Evolutionary conservation across 108 stramenopile genomes (phyloP), one percentile per base, ranked within the genome.

Genomic region (Mediolabrus comicus): DNA sequence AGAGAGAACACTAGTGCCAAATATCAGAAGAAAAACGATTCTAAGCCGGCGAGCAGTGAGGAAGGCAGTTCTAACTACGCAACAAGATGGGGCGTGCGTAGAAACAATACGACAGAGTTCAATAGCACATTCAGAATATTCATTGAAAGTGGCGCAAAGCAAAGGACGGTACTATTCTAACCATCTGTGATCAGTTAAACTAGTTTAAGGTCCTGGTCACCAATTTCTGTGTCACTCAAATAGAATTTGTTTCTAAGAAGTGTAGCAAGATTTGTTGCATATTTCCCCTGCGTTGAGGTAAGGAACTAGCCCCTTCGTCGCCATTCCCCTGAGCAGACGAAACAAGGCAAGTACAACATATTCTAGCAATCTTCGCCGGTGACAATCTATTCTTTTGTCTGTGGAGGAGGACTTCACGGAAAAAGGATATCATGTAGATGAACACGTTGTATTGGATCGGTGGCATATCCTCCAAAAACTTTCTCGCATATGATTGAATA

Each of bases 341-440:
- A 32, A 81, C 81, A 55, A 91, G 81, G 62, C 81, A 80, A 29
- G 72, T 86, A 76, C 80, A 83, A 59, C 86, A 90, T 65, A 95
- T 84, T 49, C 90, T 68, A 8, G 96, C 92, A 33, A 96, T 63
- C 64, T 95, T 91, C 1, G 88, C 83, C 3, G 95, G 88, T 6
- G 86, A 77, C 34, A 94, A 57, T 31, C 68, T 70, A 58, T 97
- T 97, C 49, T 62, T 65, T 33, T 91, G 80, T 24, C 69, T 57
- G 63, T 90, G 79, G 34, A 89, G 67, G 17, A 98, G 83, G 10
- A 88, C 81, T 69, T 97, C 95, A 32, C 96, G 92, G 72, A 96
- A 94, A 68, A 99, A 97, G 16, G 97, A 95, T 38, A 97, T 81
- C 38, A 98, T 75, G 82, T 99, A 99, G n/a, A 96, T 93, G 62